Evolutionary conservation across 2,329 filamentous ascomycete species (phyloP).

Genomic region (Aphanocladium album): DNA sequence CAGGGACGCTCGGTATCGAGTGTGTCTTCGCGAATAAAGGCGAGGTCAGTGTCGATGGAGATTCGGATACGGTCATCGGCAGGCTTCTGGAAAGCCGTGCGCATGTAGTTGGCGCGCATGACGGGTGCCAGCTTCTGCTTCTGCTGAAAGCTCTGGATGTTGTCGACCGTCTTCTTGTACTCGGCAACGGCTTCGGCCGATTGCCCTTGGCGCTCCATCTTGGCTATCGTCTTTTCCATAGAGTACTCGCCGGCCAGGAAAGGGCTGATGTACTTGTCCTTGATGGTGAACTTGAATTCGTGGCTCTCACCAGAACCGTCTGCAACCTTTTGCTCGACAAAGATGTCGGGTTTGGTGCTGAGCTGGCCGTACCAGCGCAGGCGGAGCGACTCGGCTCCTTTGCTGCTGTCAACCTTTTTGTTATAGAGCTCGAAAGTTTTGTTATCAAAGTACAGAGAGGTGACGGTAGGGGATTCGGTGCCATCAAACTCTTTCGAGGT

Average conservation of each 20-base stretch:
- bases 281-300: constrained; percentile 77
- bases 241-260: constrained; percentile 85
- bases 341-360: constrained; percentile 70
- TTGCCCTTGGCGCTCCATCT: constrained; percentile 75
- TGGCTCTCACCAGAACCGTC: constrained; percentile 70
- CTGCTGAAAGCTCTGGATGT: constrained; percentile 76
- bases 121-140: constrained; percentile 76
- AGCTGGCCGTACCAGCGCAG: constrained; percentile 91
- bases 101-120: constrained; percentile 85
- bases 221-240: constrained; percentile 84
- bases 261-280: constrained; percentile 86
- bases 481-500: constrained; percentile 76
- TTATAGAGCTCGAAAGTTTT: constrained; percentile 79
- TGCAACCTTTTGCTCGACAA: constrained; percentile 84
- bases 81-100: constrained; percentile 95
- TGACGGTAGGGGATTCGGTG: constrained; percentile 81
- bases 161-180: constrained; percentile 66
- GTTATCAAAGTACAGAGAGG: constrained; percentile 94
- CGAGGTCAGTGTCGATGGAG: constrained; percentile 87
- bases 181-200: constrained; percentile 60
- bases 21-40: constrained; percentile 74
- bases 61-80: constrained; percentile 86
- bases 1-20: constrained; percentile 82
- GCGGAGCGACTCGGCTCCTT: constrained; percentile 73
- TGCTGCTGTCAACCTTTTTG: constrained; percentile 72